Percentiles rank a stretch among this genome's conserved stretches.
These are phyloP conservation scores for Adansonia grandidieri DNA, from an alignment of 441 rosid species.

Conservation along the genomic window DNA sequence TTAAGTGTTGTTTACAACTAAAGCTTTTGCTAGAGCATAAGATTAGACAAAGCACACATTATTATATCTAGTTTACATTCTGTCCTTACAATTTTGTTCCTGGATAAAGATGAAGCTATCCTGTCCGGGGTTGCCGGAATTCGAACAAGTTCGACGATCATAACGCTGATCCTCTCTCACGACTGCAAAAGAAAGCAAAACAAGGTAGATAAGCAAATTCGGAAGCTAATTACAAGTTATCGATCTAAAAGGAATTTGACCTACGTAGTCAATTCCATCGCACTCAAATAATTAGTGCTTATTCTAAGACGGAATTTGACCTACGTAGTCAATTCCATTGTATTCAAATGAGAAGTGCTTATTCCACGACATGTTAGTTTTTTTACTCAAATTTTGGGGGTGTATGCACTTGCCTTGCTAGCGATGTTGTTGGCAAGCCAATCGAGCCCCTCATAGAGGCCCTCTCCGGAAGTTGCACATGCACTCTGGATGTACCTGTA, in stretches of 20 bases:
- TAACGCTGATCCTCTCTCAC: slow-evolving; percentile 19
- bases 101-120: slow-evolving; percentile 15
- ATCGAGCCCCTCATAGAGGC: slow-evolving; percentile 58
- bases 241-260: background rate
- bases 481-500: slow-evolving; percentile 63
- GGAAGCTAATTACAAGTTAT: background rate
- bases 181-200: slow-evolving; percentile 33
- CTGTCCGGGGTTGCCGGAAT: slow-evolving; percentile 16
- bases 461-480: slow-evolving; percentile 60
- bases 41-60: slow-evolving; percentile 25
- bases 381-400: background rate
- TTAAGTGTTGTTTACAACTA: slow-evolving; percentile 14
- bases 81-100: background rate
- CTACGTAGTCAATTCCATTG: background rate
- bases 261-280: too few relatives aligned
- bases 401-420: slow-evolving; percentile 32
- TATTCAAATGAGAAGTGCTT: background rate
- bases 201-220: background rate
- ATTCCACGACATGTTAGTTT: background rate
- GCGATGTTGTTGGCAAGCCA: slow-evolving; percentile 63
- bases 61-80: slow-evolving; percentile 17
- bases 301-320: background rate
- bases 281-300: too few relatives aligned
- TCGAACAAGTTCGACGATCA: slow-evolving; percentile 10
- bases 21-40: slow-evolving; percentile 13